Evolutionary conservation across 2,329 filamentous ascomycete genomes (phyloP).

Genomic region (Ambrosiella beaveri): DNA sequence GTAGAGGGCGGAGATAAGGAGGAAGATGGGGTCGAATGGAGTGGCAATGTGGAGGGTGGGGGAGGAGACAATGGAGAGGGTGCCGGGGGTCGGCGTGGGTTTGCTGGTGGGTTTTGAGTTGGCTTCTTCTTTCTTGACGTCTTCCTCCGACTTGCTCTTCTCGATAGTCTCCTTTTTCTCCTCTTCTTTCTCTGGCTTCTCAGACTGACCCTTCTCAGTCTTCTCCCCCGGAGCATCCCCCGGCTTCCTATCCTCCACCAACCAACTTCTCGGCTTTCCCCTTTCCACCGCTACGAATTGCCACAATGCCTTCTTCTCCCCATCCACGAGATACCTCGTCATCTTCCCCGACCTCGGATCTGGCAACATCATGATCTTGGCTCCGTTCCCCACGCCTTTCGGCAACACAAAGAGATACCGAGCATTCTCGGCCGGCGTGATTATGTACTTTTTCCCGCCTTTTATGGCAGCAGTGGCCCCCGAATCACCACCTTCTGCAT

Average conservation of each 20-base stretch:
- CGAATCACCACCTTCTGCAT: conserved; percentile 12
- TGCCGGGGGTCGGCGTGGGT: background rate
- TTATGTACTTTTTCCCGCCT: conserved; percentile 21
- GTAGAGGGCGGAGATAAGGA: conserved; percentile 56
- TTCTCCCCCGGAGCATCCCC: conserved; percentile 42
- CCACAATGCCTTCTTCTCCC: conserved; percentile 41
- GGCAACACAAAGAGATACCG: conserved; percentile 45
- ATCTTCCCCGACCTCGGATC: conserved; percentile 39
- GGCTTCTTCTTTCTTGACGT: background rate
- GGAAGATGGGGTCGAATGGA: conserved; percentile 66
- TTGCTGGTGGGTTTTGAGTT: background rate
- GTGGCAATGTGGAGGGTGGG: conserved; percentile 74
- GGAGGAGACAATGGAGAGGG: conserved; percentile 18
- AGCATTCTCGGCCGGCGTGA: conserved; percentile 27
- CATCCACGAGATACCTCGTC: conserved; percentile 42
- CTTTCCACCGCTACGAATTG: conserved; percentile 42
- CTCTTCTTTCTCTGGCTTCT: background rate
- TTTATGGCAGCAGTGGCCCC: conserved; percentile 17
- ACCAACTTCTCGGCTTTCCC: conserved; percentile 40
- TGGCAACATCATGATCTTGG: conserved; percentile 41
- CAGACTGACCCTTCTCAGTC: conserved; percentile 3
- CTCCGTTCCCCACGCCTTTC: conserved; percentile 31
- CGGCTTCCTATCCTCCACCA: conserved; percentile 32
- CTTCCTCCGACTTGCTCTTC: background rate
- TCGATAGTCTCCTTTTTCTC: background rate